Conservation (phyloP, 129 eudicot species). For the Saposhnikovia divaricata region DNA sequence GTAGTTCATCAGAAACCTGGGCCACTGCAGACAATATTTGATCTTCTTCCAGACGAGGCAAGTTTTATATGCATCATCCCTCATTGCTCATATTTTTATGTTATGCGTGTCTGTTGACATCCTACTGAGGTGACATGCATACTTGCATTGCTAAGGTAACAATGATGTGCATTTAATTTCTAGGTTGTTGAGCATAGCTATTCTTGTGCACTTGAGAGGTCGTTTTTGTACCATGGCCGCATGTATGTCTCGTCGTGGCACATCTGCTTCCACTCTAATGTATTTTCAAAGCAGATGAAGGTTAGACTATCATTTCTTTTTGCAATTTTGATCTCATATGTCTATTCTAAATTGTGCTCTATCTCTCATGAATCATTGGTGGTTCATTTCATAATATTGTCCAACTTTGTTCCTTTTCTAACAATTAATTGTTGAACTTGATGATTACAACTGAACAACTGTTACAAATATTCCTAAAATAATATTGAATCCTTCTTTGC, state of each 20-base stretch:
- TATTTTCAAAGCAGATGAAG: slow-evolving; percentile 94
- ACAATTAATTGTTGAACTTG: not conserved
- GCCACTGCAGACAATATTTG: slow-evolving; percentile 83
- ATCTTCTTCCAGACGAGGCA: slow-evolving; percentile 89
- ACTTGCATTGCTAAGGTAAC: not conserved
- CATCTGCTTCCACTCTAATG: slow-evolving; percentile 94
- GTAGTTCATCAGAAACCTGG: slow-evolving; percentile 95
- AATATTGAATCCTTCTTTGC: not conserved
- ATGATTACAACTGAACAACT: not conserved
- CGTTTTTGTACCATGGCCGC: slow-evolving; percentile 95
- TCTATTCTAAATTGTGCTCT: not conserved
- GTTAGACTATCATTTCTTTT: slow-evolving; percentile 28
- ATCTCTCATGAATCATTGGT: not conserved
- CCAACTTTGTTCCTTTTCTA: not conserved
- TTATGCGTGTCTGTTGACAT: not conserved
- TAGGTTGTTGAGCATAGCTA: slow-evolving; percentile 91
- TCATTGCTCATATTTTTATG: not conserved
- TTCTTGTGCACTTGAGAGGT: slow-evolving; percentile 98
- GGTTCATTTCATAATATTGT: not conserved
- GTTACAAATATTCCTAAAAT: not conserved
- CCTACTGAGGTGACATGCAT: not conserved
- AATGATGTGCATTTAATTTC: slow-evolving; percentile 8
- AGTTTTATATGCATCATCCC: slow-evolving; percentile 12
- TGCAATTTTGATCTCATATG: not conserved
- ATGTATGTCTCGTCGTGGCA: slow-evolving; percentile 92